Base-by-base conservation (phyloP, 2,329 filamentous ascomycete genomes). In the Leptographium wingfieldii region DNA sequence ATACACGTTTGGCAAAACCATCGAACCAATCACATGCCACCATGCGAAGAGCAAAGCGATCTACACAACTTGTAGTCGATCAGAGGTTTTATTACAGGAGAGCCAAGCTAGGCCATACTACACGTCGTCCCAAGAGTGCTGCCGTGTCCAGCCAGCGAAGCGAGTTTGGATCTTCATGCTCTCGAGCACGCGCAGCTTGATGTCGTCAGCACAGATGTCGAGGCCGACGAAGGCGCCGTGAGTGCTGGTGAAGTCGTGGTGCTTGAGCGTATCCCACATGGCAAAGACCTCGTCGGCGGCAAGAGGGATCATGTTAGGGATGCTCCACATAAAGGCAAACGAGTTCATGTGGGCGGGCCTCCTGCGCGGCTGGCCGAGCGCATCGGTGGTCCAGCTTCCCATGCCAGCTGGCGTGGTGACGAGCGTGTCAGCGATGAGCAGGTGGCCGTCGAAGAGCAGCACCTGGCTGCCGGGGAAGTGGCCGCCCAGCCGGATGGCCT, bases 381-480 rank as follows among this genome's bases (percentile, higher is more conserved):
- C 73, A 22, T 81, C 75, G 11, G 69, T 68, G 0, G 70, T 69
- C 77, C 78, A 82, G 66, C 73, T 74, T 1, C 74, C 74, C 4
- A 80, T 61, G 0, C 80, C 80, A 3, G 78, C 77, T 0, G 87
- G 86, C 3, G 87, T 86, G 29, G 84, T 87, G 64, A 89, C 77
- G 55, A 94, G 78, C 3, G 87, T 90, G 71, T 95, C 90, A 6
- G 89, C 88, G 60, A 91, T 79, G 61, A 92, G 78, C n/a, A 94
- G 72, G 55, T 77, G 78, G 1, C 73, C 71, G 22, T 79, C 77
- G 71, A 81, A 88, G 29, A 86, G 77, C 62, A 88, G 68, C 3
- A 90, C 82, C 61, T 87, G 72, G 64, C 84, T 88, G 0, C 90
- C 90, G 0, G 86, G 85, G 67, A 94, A 94, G 73, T 95, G 89